A percentile compares a stretch with the other conserved stretches of the same genome.
These are phyloP conservation scores for Alternaria alternata DNA, from an alignment of 2,329 filamentous ascomycete genomes.

Conservation along the genomic window DNA sequence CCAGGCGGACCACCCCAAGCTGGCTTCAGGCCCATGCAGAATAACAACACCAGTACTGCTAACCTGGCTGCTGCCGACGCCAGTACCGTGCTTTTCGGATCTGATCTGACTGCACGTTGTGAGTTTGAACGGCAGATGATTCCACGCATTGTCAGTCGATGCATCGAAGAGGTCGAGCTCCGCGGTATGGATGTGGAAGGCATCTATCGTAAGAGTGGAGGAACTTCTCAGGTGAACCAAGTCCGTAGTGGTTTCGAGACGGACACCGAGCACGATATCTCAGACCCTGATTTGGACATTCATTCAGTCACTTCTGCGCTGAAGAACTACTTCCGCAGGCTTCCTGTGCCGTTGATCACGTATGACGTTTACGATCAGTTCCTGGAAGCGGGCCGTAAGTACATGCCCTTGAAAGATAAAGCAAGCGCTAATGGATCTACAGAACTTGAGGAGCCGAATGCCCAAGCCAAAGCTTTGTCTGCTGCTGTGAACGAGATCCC, in stretches of 20 bases:
- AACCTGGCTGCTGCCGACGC: conserved; percentile 49
- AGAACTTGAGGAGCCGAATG: conserved; percentile 69
- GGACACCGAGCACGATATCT: conserved; percentile 86
- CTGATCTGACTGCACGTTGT: conserved; percentile 83
- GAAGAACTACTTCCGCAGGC: conserved; percentile 96
- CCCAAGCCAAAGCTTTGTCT: conserved; percentile 66
- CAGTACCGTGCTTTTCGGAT: conserved; percentile 77
- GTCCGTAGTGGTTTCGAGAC: conserved; percentile 93
- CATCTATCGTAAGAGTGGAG: conserved; percentile 97
- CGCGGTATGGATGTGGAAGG: conserved; percentile 97
- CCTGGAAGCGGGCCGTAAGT: conserved; percentile 78
- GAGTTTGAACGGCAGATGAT: conserved; percentile 90
- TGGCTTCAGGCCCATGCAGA: conserved; percentile 45
- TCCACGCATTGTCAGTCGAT: conserved; percentile 87
- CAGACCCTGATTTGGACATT: conserved; percentile 91
- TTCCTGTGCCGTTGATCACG: conserved; percentile 88
- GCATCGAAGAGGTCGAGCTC: conserved; percentile 95
- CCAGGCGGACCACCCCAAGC: conserved; percentile 18
- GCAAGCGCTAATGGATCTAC: conserved; percentile 11
- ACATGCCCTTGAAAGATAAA: not conserved
- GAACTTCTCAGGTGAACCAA: conserved; percentile 86
- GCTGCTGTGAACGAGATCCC: conserved; percentile 81
- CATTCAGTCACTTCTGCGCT: conserved; percentile 94
- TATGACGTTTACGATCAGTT: conserved; percentile 92
- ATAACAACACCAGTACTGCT: conserved; percentile 53